A percentile compares a stretch with the other conserved stretches of the same genome.
Evolutionary conservation across 2,329 filamentous ascomycete species (phyloP).

Genomic region (Thermothelomyces thermophilus): DNA sequence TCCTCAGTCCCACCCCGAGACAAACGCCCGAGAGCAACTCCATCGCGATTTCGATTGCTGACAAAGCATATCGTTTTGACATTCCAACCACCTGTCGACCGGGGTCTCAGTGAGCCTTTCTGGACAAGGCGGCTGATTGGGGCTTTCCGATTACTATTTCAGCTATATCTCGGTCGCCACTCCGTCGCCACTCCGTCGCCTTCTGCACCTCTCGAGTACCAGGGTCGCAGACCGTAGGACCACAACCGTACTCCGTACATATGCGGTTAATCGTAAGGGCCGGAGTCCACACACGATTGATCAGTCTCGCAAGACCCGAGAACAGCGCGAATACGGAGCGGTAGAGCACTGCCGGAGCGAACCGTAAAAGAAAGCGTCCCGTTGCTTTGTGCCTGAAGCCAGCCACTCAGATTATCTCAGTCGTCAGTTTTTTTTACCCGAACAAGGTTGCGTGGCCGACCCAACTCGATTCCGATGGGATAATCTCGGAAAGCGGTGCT

Average conservation of each 20-base stretch:
- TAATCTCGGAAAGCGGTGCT: too few relatives aligned
- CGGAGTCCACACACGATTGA: background rate
- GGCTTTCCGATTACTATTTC: too few relatives aligned
- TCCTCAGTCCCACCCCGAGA: background rate
- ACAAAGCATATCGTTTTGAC: constrained; percentile 12
- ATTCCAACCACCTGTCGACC: background rate
- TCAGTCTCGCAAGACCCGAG: too few relatives aligned
- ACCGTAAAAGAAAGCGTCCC: background rate
- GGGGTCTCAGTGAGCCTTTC: background rate
- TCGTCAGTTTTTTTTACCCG: background rate
- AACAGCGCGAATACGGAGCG: too few relatives aligned
- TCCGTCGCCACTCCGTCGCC: background rate
- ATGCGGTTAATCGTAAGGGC: too few relatives aligned
- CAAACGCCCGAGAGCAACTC: background rate
- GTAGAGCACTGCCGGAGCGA: background rate
- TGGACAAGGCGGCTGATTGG: too few relatives aligned
- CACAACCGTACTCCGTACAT: background rate
- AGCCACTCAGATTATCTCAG: constrained; percentile 7
- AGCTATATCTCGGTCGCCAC: background rate
- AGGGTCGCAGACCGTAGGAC: background rate
- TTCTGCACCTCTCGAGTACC: background rate
- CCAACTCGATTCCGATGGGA: too few relatives aligned
- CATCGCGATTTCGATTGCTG: constrained; percentile 6
- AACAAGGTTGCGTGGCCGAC: too few relatives aligned
- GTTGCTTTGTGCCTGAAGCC: background rate